Conservation (phyloP, 805 yeast genomes). For the Kodamaea kaohsiungensis region DNA sequence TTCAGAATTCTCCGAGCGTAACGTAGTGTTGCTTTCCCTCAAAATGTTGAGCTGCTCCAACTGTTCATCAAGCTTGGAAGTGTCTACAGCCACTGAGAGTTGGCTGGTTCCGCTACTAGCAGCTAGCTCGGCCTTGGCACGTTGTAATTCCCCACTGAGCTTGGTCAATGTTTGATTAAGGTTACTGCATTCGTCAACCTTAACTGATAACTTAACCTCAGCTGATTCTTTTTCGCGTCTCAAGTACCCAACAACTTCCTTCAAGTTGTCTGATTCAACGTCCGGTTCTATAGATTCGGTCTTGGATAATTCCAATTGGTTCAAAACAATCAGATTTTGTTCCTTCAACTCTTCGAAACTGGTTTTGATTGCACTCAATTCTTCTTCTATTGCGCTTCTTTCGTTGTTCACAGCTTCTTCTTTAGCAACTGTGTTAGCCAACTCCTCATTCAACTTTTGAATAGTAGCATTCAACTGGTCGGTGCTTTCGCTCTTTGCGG, state of each 20-base stretch:
- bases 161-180: slow-evolving; percentile 52
- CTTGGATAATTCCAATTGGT: slow-evolving; percentile 57
- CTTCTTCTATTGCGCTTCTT: slow-evolving; percentile 25
- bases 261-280: slow-evolving; percentile 23
- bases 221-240: slow-evolving; percentile 76
- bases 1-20: slow-evolving; percentile 50
- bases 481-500: slow-evolving; percentile 16
- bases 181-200: slow-evolving; percentile 53
- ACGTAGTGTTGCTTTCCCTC: slow-evolving; percentile 66
- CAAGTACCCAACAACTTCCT: slow-evolving; percentile 58
- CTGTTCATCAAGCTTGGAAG: slow-evolving; percentile 42
- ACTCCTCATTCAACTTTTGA: slow-evolving; percentile 8
- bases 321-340: slow-evolving; percentile 69
- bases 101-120: neutral
- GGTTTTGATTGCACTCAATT: slow-evolving; percentile 41
- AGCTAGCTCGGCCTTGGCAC: slow-evolving; percentile 49
- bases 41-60: slow-evolving; percentile 58
- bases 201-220: slow-evolving; percentile 47
- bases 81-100: slow-evolving; percentile 14
- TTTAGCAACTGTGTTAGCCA: slow-evolving; percentile 11
- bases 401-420: slow-evolving; percentile 24
- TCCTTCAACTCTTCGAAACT: slow-evolving; percentile 57
- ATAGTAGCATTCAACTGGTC: slow-evolving; percentile 8
- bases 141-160: slow-evolving; percentile 51
- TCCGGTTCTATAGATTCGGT: slow-evolving; percentile 10